Evolutionary conservation across 2,329 filamentous ascomycete genomes (phyloP), one percentile per base, ranked within the genome.

Genomic region (Venturiaceae sp.): DNA sequence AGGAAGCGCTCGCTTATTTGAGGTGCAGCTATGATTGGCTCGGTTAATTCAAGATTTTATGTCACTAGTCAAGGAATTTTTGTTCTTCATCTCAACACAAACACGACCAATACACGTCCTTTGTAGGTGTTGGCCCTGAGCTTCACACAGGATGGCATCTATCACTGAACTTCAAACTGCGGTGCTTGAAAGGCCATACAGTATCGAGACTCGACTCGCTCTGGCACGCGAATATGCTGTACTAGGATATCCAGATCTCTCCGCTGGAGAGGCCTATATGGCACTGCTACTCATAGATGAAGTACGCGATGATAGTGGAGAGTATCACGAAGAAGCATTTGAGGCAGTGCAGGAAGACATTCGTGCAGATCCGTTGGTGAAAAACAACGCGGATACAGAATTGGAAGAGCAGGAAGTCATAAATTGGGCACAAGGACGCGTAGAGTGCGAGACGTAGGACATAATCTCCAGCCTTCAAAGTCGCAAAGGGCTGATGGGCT

Each of bases 221-320:
- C 83, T 92, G 33, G 90, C 90, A 26, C 75, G 81, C 34, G 77
- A 87, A 44, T 84, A 96, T 71, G 81, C 84, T 16, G 77, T 83
- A 50, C 79, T 96, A 52, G 89, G 84, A 37, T 97, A 96, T 71
- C 90, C 90, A 0, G 94, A 99, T 70, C 82, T 99, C 39, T 91
- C 91, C 5, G 86, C 87, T 11, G 90, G 90, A 34, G 92, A 96
- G 76, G 90, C 90, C 5, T 97, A 97, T 70, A 86, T 88, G 58
- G 91, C 92, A 1, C 79, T 97, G n/a, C 81, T 96, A 3, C 76
- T 99, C 52, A 82, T 88, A 16, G 92, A 97, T 67, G 90, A 94
- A 63, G 81, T 90, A 36, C 73, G 80, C 62, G 86, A 94, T 58
- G 88, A 92, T 62, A 82, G 83, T 39, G 92, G 88, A 64, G 90